Evolutionary conservation across 164 flowering plant species (phyloP).

Genomic region (Chimonanthus praecox): DNA sequence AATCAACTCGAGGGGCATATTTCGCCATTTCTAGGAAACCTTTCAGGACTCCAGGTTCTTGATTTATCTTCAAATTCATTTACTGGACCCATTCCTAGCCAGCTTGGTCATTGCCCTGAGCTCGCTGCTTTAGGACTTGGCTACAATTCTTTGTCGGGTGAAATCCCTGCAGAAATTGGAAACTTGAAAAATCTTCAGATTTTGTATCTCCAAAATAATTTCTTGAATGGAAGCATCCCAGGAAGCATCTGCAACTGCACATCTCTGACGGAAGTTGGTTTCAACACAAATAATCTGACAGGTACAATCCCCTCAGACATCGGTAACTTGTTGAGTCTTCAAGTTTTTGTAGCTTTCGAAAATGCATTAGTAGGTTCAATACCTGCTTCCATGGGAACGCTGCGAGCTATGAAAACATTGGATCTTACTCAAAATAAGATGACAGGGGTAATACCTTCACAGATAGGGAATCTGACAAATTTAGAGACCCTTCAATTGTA

Average conservation of each 20-base stretch:
- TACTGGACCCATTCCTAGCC: slow-evolving; percentile 44
- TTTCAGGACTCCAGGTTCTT: slow-evolving; percentile 61
- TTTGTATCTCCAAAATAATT: slow-evolving; percentile 43
- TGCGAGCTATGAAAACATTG: slow-evolving; percentile 34
- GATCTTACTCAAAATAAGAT: slow-evolving; percentile 49
- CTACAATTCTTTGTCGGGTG: slow-evolving; percentile 49
- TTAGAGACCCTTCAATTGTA: slow-evolving; percentile 36
- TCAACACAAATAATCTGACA: slow-evolving; percentile 49
- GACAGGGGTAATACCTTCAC: slow-evolving; percentile 50
- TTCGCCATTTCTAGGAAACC: slow-evolving; percentile 57
- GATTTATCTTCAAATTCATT: slow-evolving; percentile 52
- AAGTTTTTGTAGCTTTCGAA: slow-evolving; percentile 28
- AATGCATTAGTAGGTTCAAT: slow-evolving; percentile 53
- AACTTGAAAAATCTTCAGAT: slow-evolving; percentile 35
- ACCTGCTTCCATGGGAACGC: slow-evolving; percentile 49
- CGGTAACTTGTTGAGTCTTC: slow-evolving; percentile 49
- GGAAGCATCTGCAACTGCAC: slow-evolving; percentile 46
- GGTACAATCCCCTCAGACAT: slow-evolving; percentile 49
- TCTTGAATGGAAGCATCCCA: slow-evolving; percentile 52
- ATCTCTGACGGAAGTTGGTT: slow-evolving; percentile 26
- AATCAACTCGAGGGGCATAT: slow-evolving; percentile 50
- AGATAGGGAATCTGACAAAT: slow-evolving; percentile 45
- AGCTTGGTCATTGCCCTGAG: slow-evolving; percentile 41
- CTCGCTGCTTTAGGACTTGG: slow-evolving; percentile 32
- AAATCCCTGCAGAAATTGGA: slow-evolving; percentile 53